Evolutionary conservation across 2,329 filamentous ascomycete genomes (phyloP).

Genomic region (Penicillium sp.): DNA sequence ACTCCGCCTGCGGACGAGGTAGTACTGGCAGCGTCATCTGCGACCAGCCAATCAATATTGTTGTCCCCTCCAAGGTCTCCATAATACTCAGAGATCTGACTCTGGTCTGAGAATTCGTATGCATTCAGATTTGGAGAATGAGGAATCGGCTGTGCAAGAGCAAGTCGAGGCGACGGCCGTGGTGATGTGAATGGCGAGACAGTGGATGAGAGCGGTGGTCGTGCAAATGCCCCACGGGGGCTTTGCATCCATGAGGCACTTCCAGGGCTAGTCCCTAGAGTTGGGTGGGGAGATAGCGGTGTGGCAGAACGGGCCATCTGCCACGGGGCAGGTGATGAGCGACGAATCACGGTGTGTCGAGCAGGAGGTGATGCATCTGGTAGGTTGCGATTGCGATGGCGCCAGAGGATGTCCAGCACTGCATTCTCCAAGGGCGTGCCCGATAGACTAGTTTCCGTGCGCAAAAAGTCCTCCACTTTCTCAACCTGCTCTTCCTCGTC

Average conservation of each 20-base stretch:
- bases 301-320: conserved; percentile 74
- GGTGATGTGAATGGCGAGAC: conserved; percentile 93
- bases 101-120: conserved; percentile 89
- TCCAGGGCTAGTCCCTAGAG: conserved; percentile 74
- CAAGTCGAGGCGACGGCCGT: conserved; percentile 85
- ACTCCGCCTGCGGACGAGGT: conserved; percentile 76
- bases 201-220: conserved; percentile 73
- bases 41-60: conserved; percentile 94
- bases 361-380: conserved; percentile 76
- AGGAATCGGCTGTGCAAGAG: conserved; percentile 89
- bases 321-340: conserved; percentile 92
- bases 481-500: conserved; percentile 97
- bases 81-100: conserved; percentile 79
- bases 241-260: conserved; percentile 76
- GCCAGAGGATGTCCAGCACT: conserved; percentile 86
- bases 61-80: conserved; percentile 84
- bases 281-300: conserved; percentile 79
- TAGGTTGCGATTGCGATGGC: conserved; percentile 44
- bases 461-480: conserved; percentile 81
- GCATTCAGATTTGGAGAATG: conserved; percentile 93
- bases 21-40: conserved; percentile 79
- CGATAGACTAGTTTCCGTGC: conserved; percentile 72
- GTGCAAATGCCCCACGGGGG: conserved; percentile 73
- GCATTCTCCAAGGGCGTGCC: conserved; percentile 84
- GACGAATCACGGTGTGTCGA: conserved; percentile 84